Base-by-base conservation (phyloP, 1,284 basidiomycete genomes). In the Pseudozyma sp. region DNA sequence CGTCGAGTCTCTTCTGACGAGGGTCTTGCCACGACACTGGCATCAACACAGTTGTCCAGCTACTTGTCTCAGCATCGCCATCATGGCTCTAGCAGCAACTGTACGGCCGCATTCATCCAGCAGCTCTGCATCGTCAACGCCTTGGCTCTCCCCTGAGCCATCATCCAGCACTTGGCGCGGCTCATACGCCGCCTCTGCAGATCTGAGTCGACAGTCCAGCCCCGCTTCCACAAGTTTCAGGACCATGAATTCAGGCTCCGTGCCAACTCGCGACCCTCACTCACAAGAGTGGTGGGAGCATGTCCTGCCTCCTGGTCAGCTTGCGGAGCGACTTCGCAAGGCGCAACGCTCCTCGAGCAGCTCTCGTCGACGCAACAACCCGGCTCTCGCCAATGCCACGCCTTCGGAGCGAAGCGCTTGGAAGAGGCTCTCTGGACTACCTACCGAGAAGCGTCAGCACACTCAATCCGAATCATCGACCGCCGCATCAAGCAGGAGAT, bases 231-330 rank as follows among this genome's bases (percentile, higher is more conserved):
- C 31, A 42, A 59, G 39, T 42, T 29, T 14, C 48, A 44, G 37
- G 43, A 50, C 33, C 13, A 40, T 24, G 17, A n/a, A 14, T 34
- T 49, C 62, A 8, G 53, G 45, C 7, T 34, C 56, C 13, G 57
- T 52, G 8, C 44, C 39, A 1, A 46, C 67, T 35, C 47, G 45
- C 42, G 59, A 59, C n/a, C 54, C 56, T 37, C 54, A 53, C n/a
- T 61, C 66, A 9, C 63, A 72, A 37, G 64, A 78, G 40, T 80
- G 78, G 78, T 80, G 78, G 78, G 78, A 78, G 64, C 59, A 75
- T 37, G 69, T 80, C 11, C 47, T 80, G 31, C 78, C 78, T 16
- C 78, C 78, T 35, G 78, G 78, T 24, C 78, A 80, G 54, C 67
- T 80, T 8, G 73, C 73, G 8, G 76, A 80, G 44, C 68, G 78